Evolutionary conservation across 208 protist species (phyloP).

Genomic region (Leishmania turanica): DNA sequence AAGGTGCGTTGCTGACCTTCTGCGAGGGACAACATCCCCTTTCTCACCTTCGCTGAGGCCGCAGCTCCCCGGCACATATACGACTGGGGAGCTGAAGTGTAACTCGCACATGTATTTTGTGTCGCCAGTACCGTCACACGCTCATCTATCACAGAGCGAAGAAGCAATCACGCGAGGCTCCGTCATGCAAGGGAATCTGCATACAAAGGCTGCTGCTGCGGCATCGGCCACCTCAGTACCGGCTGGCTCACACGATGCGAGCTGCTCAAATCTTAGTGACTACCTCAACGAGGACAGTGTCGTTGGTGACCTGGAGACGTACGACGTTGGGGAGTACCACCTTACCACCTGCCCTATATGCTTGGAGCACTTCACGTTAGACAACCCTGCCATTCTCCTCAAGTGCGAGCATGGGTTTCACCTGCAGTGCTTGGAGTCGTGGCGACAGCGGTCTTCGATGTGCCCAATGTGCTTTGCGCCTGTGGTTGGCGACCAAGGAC

Average conservation of each 20-base stretch:
- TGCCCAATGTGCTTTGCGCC: slow-evolving; percentile 67
- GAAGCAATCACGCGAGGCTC: background rate
- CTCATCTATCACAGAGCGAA: background rate
- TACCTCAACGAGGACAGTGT: slow-evolving; percentile 18
- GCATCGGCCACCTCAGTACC: background rate
- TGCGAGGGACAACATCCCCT: background rate
- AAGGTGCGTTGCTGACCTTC: background rate
- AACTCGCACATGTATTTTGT: background rate
- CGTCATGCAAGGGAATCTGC: background rate
- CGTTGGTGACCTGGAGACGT: slow-evolving; percentile 40
- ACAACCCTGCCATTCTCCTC: slow-evolving; percentile 82
- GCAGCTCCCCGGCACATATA: background rate
- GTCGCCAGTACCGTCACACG: background rate
- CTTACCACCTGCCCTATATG: slow-evolving; percentile 79
- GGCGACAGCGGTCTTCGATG: slow-evolving; percentile 64
- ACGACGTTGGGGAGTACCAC: slow-evolving; percentile 72
- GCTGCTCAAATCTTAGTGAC: slow-evolving; percentile 30
- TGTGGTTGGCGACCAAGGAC: slow-evolving; percentile 44
- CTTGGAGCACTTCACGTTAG: slow-evolving; percentile 75
- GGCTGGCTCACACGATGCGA: slow-evolving; percentile 10
- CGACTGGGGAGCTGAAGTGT: background rate
- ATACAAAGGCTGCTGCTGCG: background rate
- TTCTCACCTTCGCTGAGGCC: background rate
- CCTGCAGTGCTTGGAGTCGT: slow-evolving; percentile 80
- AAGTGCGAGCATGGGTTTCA: slow-evolving; percentile 82